Evolutionary conservation across 106 monocot genomes (phyloP).

Genomic region (Apostasia ramifera): DNA sequence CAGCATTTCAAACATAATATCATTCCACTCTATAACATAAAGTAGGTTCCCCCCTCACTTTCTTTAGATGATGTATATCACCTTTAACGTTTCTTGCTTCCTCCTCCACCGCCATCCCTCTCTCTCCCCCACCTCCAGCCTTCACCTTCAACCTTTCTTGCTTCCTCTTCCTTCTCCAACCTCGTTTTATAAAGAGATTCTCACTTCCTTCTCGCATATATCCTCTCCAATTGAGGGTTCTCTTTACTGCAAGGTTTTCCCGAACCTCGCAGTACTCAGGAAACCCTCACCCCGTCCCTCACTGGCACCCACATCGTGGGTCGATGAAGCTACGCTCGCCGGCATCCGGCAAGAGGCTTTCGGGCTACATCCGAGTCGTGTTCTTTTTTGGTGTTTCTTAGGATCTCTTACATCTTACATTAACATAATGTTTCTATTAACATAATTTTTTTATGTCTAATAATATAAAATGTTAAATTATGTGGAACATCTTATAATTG

Average conservation of each 20-base stretch:
- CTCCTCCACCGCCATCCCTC: not conserved
- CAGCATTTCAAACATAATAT: no score
- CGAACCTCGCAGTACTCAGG: slow-evolving; percentile 1
- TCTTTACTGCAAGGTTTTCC: not conserved
- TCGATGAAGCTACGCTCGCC: slow-evolving; percentile 28
- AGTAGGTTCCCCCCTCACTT: no score
- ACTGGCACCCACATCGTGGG: not conserved
- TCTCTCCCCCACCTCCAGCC: not conserved
- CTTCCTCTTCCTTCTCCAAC: not conserved
- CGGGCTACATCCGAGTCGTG: slow-evolving; percentile 30
- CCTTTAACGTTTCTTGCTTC: slow-evolving; percentile 16
- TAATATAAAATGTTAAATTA: no score
- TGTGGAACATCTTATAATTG: no score
- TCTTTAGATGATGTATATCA: no score
- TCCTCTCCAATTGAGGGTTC: not conserved
- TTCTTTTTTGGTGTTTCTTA: no score
- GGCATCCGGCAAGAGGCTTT: slow-evolving; percentile 19
- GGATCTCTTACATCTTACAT: no score
- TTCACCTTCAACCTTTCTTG: not conserved
- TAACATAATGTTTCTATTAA: no score
- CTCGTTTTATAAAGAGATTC: no score
- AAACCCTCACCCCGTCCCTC: slow-evolving; percentile 1
- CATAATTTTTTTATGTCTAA: no score
- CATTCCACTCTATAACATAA: no score
- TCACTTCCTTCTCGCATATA: no score